Base-by-base conservation (phyloP, 2,329 filamentous ascomycete species). In the Ophiostoma ips region DNA sequence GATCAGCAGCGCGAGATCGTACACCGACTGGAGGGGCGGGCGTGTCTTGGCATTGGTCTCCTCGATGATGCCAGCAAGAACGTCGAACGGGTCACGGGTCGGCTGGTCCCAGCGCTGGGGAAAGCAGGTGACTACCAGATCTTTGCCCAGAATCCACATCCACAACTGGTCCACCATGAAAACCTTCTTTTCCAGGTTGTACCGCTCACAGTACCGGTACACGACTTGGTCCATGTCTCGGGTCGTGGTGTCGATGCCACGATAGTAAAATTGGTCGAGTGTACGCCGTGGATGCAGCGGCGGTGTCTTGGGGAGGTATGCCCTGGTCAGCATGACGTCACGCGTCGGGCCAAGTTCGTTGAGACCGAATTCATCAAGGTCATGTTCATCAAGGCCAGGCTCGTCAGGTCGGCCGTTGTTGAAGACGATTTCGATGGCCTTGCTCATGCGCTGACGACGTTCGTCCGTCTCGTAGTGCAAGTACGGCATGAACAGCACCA, bases 121-220 rank as follows among this genome's bases (percentile, higher is more conserved):
- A 51, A 79, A 79, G 49, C 72, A 71, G 0, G 75, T 77, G 11
- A 83, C 70, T 16, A 83, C 71, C 15, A 81, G 63, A 51, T 80
- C 77, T 52, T 63, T 67, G 52, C 73, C 65, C 1, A 83, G 58
- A 3, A 80, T 68, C 75, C 77, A 81, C 59, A 83, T 71, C 79
- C 79, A 83, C 2, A 84, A 64, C 56, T 83, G 79, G 58, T 83
- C 79, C 0, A 83, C 79, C 78, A 82, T 82, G 59, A 80, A 80
- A 3, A 82, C 72, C 53, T 80, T 80, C 1, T 70, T 69, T 50
- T 78, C 73, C 2, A 63, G 56, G 2, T 55, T 53, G 45, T 65
- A 56, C 19, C 57, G 59, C 50, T 63, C 57, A 62, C 63, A 60
- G 55, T 81, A 81, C 11, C 79, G 70, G 58, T 76, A 81, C 1